A percentile compares a stretch with the other conserved stretches of the same genome.
These are phyloP conservation scores for Tricholoma matsutake DNA, from an alignment of 768 basidiomycete species.

Conservation along the genomic window DNA sequence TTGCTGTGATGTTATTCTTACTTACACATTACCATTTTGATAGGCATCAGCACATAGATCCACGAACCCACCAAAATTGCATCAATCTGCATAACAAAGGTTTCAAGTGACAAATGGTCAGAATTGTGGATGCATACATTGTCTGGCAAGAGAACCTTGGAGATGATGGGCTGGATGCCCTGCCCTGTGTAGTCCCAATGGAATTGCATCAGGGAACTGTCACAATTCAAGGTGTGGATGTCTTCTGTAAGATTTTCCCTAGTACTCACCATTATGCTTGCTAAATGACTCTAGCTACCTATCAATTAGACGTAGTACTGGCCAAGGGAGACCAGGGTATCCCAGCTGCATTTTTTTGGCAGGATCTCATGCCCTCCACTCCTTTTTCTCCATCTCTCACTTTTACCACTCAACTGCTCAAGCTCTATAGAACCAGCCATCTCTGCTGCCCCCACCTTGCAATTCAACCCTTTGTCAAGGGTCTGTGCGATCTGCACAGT, in stretches of 20 bases:
- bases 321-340: slow-evolving; percentile 2
- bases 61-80: neutral
- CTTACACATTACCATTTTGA: neutral
- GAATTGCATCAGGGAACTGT: neutral
- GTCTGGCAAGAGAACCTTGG: slow-evolving; percentile 7
- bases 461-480: slow-evolving; percentile 25
- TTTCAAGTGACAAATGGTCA: slow-evolving; percentile 5
- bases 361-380: slow-evolving; percentile 24
- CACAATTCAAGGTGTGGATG: slow-evolving; percentile 1
- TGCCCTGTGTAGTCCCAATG: too few species aligned
- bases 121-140: slow-evolving; percentile 9
- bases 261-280: neutral
- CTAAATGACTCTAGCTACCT: neutral
- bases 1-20: neutral
- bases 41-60: neutral
- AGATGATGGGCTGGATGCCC: neutral
- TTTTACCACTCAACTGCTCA: slow-evolving; percentile 18
- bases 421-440: slow-evolving; percentile 17
- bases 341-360: slow-evolving; percentile 15
- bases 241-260: slow-evolving; percentile 2
- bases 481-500: slow-evolving; percentile 27
- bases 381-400: slow-evolving; percentile 17
- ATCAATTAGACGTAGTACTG: neutral
- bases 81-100: neutral
- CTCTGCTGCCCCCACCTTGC: slow-evolving; percentile 24